Percentiles rank a stretch among this genome's conserved stretches.
Evolutionary conservation across 768 basidiomycete species (phyloP).

Genomic region (Gloeopeniophorella convolvens): DNA sequence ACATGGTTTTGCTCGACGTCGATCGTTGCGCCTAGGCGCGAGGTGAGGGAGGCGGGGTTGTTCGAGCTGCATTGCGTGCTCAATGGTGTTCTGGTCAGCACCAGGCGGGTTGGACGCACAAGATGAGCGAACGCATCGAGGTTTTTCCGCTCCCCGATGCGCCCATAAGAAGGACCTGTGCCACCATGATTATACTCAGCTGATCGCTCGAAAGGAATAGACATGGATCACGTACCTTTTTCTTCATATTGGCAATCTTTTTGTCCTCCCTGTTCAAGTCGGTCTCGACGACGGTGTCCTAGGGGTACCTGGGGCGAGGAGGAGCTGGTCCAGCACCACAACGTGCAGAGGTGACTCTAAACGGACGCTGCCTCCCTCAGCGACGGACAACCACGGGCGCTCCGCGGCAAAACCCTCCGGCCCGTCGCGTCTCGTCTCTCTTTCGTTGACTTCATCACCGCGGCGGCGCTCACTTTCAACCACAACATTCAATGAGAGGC

Average conservation of each 20-base stretch:
- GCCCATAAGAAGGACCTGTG: constrained; percentile 96
- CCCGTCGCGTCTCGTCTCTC: no score
- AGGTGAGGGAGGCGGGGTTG: constrained; percentile 87
- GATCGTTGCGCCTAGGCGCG: constrained; percentile 91
- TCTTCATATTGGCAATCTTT: constrained; percentile 33
- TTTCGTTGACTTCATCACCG: no score
- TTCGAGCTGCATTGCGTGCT: constrained; percentile 59
- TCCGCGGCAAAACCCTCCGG: no score
- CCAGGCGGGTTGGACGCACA: constrained; percentile 54
- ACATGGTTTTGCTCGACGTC: constrained; percentile 98
- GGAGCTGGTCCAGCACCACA: no score
- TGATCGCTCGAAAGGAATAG: not conserved
- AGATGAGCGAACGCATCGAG: constrained; percentile 98
- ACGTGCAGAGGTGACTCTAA: no score
- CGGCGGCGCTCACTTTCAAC: no score
- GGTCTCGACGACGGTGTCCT: no score
- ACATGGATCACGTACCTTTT: constrained; percentile 25
- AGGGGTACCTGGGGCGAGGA: no score
- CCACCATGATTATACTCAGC: not conserved
- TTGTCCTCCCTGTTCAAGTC: no score
- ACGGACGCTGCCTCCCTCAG: no score
- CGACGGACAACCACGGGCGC: no score
- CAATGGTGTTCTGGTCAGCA: constrained; percentile 16
- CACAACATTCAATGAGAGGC: no score
- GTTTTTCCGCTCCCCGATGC: constrained; percentile 93